phyloP scores from a whole-genome alignment of 371 early-diverging fungal species.

The Batkoa obscura region DNA sequence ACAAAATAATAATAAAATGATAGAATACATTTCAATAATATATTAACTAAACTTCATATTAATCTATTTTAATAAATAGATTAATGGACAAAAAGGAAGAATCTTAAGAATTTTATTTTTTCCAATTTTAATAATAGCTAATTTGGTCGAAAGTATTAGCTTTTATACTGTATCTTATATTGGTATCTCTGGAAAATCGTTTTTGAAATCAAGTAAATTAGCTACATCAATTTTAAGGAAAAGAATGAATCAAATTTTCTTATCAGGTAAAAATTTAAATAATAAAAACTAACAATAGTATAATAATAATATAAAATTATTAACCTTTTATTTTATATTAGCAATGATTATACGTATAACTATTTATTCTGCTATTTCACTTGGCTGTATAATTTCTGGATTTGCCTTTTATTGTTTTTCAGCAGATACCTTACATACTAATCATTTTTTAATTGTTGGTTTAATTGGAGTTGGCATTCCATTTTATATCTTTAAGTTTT shows the following conservation, averaged over 20 bases:
- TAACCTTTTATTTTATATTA: too few relatives aligned
- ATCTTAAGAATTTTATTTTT: background rate
- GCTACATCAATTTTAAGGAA: background rate
- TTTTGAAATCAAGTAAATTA: background rate
- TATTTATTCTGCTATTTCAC: background rate
- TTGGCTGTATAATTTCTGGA: background rate
- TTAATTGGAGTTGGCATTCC: background rate
- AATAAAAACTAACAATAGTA: too few relatives aligned
- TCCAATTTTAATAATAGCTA: background rate
- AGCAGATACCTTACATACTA: background rate
- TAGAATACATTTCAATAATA: background rate
- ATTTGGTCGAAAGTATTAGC: background rate
- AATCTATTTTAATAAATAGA: background rate
- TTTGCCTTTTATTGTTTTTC: slow-evolving; percentile 4
- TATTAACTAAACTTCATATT: background rate
- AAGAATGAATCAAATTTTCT: too few relatives aligned
- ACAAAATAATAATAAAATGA: background rate
- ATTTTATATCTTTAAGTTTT: background rate
- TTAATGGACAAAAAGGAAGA: background rate
- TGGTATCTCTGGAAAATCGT: slow-evolving; percentile 4
- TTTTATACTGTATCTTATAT: slow-evolving; percentile 5
- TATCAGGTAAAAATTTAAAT: too few relatives aligned
- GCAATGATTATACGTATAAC: background rate
- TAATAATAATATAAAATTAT: too few relatives aligned
- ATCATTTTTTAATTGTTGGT: background rate